Evolutionary conservation across 441 rosid species (phyloP).

Genomic region (Populus hybrid): DNA sequence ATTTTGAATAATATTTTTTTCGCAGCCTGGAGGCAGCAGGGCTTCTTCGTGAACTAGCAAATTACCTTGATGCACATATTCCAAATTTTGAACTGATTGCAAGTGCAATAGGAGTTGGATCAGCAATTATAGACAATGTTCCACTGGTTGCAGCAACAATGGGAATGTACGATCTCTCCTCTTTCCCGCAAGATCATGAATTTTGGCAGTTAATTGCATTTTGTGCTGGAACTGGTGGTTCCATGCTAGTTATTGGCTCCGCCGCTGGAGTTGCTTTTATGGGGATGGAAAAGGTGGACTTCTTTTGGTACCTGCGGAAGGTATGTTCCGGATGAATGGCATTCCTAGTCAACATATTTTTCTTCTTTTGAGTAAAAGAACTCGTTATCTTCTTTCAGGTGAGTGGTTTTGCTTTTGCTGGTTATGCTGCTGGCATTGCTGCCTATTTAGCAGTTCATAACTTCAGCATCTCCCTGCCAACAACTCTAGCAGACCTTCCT

Average conservation of each 20-base stretch:
- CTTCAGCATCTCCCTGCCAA: conserved; percentile 52
- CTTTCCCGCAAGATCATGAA: conserved; percentile 78
- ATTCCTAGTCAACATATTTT: background rate
- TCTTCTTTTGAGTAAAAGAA: background rate
- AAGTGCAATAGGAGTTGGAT: conserved; percentile 74
- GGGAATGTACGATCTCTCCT: conserved; percentile 93
- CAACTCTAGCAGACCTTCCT: conserved; percentile 73
- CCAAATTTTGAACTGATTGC: conserved; percentile 71
- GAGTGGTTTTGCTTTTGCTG: conserved; percentile 91
- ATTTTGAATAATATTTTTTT: background rate
- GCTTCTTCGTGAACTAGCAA: conserved; percentile 80
- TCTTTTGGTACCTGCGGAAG: conserved; percentile 94
- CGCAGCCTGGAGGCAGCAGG: conserved; percentile 95
- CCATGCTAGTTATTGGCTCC: conserved; percentile 80
- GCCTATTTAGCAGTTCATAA: conserved; percentile 60
- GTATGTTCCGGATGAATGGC: conserved; percentile 26
- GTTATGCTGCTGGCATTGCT: conserved; percentile 87
- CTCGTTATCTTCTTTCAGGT: conserved; percentile 44
- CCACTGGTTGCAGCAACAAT: conserved; percentile 93
- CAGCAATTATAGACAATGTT: conserved; percentile 88
- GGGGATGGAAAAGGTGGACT: conserved; percentile 94
- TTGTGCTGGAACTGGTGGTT: conserved; percentile 86
- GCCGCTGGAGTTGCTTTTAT: conserved; percentile 93
- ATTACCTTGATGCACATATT: conserved; percentile 80
- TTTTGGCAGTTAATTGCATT: conserved; percentile 91